These are phyloP conservation scores for Cairneyella variabilis DNA, from an alignment of 495 filamentous ascomycete species.

Conservation along the genomic window DNA sequence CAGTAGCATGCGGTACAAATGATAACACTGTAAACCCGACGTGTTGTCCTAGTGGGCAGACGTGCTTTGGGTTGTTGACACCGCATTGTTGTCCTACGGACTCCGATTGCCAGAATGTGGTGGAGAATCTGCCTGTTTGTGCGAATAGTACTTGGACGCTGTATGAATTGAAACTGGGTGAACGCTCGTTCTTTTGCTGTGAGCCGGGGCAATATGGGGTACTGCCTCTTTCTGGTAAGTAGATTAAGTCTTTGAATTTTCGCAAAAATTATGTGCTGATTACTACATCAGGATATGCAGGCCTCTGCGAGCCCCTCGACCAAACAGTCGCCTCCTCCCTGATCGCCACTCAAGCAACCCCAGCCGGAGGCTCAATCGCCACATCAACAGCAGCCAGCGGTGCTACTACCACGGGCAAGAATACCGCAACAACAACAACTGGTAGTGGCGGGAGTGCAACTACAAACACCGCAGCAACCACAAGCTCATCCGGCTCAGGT, in stretches of 20 bases:
- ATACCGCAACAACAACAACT: neutral
- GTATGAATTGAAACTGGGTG: neutral
- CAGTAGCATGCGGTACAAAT: neutral
- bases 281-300: conserved; percentile 1
- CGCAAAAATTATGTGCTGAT: no score
- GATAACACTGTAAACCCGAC: neutral
- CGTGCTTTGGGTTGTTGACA: neutral
- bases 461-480: no score
- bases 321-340: conserved; percentile 1
- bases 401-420: neutral
- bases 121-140: conserved; percentile 13
- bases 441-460: neutral
- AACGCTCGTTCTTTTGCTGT: conserved; percentile 10
- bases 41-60: conserved; percentile 14
- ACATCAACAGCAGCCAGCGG: neutral
- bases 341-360: conserved; percentile 6
- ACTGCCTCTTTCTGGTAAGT: no score
- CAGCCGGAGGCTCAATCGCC: conserved; percentile 4
- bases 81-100: conserved; percentile 16
- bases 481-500: neutral
- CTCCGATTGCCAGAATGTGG: conserved; percentile 8
- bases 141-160: conserved; percentile 17
- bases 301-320: conserved; percentile 7
- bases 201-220: conserved; percentile 14
- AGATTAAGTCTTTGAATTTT: no score